These are phyloP conservation scores for Aspergillus intermedius DNA, from an alignment of 2,329 filamentous ascomycete genomes.

Conservation along the genomic window DNA sequence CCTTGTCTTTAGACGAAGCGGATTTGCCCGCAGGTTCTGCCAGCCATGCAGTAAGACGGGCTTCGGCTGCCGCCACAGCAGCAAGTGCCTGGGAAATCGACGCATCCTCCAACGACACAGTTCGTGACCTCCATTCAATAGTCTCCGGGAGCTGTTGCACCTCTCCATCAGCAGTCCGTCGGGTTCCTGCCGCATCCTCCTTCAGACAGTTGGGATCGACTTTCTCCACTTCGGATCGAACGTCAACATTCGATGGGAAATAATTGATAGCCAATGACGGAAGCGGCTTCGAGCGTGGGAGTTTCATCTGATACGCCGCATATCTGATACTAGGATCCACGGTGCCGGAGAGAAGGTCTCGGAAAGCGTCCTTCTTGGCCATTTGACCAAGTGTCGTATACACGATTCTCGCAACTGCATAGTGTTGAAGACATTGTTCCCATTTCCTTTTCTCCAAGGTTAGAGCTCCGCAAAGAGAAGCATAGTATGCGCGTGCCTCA, in stretches of 20 bases:
- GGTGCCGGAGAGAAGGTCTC: conserved; percentile 75
- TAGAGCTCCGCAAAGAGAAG: conserved; percentile 67
- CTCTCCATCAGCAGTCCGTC: conserved; percentile 39
- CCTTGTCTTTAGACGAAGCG: conserved; percentile 54
- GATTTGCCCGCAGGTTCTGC: conserved; percentile 34
- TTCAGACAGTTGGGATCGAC: conserved; percentile 63
- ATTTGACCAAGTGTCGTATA: conserved; percentile 66
- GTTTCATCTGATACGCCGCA: conserved; percentile 84
- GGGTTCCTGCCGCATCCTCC: conserved; percentile 48
- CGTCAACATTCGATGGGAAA: conserved; percentile 58
- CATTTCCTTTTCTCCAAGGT: conserved; percentile 85
- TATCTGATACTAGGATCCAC: conserved; percentile 92
- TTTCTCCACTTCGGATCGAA: conserved; percentile 63
- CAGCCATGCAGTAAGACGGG: conserved; percentile 44
- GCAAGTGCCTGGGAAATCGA: conserved; percentile 80
- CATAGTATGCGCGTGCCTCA: conserved; percentile 78
- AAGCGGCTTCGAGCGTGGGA: conserved; percentile 78
- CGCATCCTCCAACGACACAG: conserved; percentile 85
- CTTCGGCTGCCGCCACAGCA: conserved; percentile 54
- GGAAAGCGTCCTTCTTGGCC: conserved; percentile 69
- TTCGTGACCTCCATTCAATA: conserved; percentile 77
- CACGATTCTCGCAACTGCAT: conserved; percentile 70
- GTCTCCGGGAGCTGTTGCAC: conserved; percentile 57
- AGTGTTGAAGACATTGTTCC: conserved; percentile 69
- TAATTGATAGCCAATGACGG: conserved; percentile 69